Conservation (phyloP, 1,284 basidiomycete genomes). For the Termitomyces sp. region DNA sequence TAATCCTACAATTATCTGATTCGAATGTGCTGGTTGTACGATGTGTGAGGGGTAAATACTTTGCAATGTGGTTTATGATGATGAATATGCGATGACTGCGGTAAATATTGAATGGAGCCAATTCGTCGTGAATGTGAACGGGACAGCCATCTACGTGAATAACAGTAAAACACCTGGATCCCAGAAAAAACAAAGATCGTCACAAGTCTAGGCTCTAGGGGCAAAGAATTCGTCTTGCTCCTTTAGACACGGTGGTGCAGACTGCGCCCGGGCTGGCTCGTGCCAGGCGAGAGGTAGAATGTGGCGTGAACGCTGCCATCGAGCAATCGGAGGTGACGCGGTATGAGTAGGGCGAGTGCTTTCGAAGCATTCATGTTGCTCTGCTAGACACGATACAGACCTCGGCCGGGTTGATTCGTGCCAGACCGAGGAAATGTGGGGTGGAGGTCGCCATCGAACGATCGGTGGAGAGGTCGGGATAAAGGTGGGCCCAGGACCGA, state of each 20-base stretch:
- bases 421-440: slow-evolving; percentile 3
- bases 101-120: not conserved
- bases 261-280: slow-evolving; percentile 8
- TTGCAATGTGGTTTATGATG: not conserved
- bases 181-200: slow-evolving; percentile 10
- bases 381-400: slow-evolving; percentile 12
- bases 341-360: not conserved
- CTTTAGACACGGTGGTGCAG: slow-evolving; percentile 12
- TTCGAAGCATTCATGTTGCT: slow-evolving; percentile 3
- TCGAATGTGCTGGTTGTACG: slow-evolving; percentile 7
- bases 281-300: not conserved
- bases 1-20: not conserved
- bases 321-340: slow-evolving; percentile 8
- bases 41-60: not conserved
- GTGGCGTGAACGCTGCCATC: slow-evolving; percentile 7
- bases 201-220: not conserved
- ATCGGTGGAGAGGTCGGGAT: slow-evolving; percentile 14
- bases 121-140: not conserved
- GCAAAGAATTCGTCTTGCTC: slow-evolving; percentile 8
- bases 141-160: not conserved
- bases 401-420: slow-evolving; percentile 5
- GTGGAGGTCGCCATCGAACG: slow-evolving; percentile 7
- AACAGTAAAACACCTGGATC: slow-evolving; percentile 4
- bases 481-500: not conserved
- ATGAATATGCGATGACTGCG: not conserved